Base-by-base conservation (phyloP, 768 basidiomycete genomes). In the Russula sp. region DNA sequence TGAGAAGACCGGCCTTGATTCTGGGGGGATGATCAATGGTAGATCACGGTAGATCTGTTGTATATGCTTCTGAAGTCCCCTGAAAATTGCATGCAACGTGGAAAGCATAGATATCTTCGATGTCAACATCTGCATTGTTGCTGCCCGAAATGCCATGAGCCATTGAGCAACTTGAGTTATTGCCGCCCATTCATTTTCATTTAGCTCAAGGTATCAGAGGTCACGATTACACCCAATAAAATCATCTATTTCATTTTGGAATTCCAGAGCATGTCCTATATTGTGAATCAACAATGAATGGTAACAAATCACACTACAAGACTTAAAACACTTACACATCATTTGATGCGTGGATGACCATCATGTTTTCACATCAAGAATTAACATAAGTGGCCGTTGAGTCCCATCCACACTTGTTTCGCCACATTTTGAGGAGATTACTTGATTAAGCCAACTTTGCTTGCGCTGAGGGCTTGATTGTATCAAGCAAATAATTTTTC, bases 331-430 rank as follows among this genome's bases (percentile, higher is more conserved):
- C 51, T 32, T 20, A 53, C 9, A 18, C 51, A 53, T 53, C 51
- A 53, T 53, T 34, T 53, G 51, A 22, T 53, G 51, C 10, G 30
- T 53, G 6, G 51, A 53, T 11, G 51, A 53, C 51, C 51, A 53
- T 20, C 20, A 20, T 4, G 20, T 53, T 9, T 18, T 34, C 8
- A 32, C 51, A 53, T 49, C 48, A 5, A 49, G 48, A 49, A 49
- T 49, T 3, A 24, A 24, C 48, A 49, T 49, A 10, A 49, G 22
- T 10, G 32, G 32, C 32, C 9, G 32, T 32, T 32, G 32, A 32
- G 32, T 8, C 32, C 32, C 32, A 32, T 32, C 32, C 1, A 32
- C 9, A 10, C 2, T 32, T 32, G 32, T 9, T 32, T 32, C 32
- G 1, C 32, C 32, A 32, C 9, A 2, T 32, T 32, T 8, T 32